Base-by-base conservation (phyloP, 2,329 filamentous ascomycete species). In the Fusarium clavum region DNA sequence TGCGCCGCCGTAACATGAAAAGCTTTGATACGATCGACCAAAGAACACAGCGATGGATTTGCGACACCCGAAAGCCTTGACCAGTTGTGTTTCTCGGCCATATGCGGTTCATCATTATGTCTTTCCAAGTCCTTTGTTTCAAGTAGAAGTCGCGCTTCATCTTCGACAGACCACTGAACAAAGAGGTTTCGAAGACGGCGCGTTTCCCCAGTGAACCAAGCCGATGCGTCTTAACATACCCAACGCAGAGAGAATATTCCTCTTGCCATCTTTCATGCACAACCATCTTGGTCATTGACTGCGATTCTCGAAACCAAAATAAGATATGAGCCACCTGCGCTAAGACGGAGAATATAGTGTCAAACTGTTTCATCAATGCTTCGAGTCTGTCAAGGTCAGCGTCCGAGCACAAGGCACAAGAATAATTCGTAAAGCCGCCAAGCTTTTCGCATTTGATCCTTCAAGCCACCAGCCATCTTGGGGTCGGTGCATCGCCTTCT, bases 1-100 rank as follows among this genome's bases (percentile, higher is more conserved):
- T 69, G 69, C n/a, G 46, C 55, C 24, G 45, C 58, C 57, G 58
- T 61, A 61, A 64, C 61, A 49, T 56, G 43, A 44, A 61, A 58
- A 71, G 72, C 73, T 72, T 57, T 69, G 64, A 69, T 69, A 57
- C 32, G 73, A 74, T 75, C 72, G 68, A 72, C 73, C 20, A 61
- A 49, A 65, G 44, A 51, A 32, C 48, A 64, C 56, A 51, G 45
- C 43, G 59, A 59, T 60, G 55, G 61, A 49, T 47, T 65, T 51
- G 47, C 47, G 59, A 67, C 58, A 67, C 44, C 64, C 63, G 65
- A 64, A 48, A 73, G 73, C 73, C 65, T 65, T 75, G 73, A 57
- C 69, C 73, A 72, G 57, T 46, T 53, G 45, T 27, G 25, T 57
- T 64, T 52, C 56, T 57, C 52, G 63, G 54, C 67, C 43, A 64